phyloP scores from a whole-genome alignment of 2,329 filamentous ascomycete genomes.

The Botrytis elliptica region DNA sequence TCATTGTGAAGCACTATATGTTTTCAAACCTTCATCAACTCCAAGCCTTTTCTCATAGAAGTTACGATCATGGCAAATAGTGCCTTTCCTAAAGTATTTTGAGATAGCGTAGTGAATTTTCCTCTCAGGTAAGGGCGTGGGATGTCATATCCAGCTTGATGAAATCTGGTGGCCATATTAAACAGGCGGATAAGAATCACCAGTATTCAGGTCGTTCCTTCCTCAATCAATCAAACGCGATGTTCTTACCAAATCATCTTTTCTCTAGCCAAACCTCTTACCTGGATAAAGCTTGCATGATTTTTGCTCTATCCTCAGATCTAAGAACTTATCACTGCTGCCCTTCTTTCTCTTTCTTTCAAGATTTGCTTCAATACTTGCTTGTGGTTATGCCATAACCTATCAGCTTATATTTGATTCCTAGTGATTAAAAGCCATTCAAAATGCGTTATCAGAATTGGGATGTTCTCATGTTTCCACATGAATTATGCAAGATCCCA shows the following conservation, averaged over 20 bases:
- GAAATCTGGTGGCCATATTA: background rate
- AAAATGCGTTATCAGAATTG: constrained; percentile 81
- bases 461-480: constrained; percentile 80
- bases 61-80: background rate
- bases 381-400: constrained; percentile 14
- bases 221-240: background rate
- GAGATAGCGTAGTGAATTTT: background rate
- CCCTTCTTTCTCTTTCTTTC: constrained; percentile 9
- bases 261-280: background rate
- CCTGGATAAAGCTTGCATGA: constrained; percentile 1
- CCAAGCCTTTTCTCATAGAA: background rate
- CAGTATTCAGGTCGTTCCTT: background rate
- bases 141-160: background rate
- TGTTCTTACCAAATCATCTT: background rate
- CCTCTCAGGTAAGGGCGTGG: too few species aligned
- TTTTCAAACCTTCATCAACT: background rate
- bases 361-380: constrained; percentile 21
- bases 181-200: background rate
- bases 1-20: background rate
- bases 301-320: background rate
- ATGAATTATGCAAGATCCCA: constrained; percentile 61
- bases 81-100: background rate
- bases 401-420: constrained; percentile 7
- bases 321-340: constrained; percentile 3
- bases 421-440: constrained; percentile 12